A percentile compares a stretch with the other conserved stretches of the same genome.
Evolutionary conservation across 2,329 filamentous ascomycete genomes (phyloP).

Genomic region (Coniochaeta prunicola): DNA sequence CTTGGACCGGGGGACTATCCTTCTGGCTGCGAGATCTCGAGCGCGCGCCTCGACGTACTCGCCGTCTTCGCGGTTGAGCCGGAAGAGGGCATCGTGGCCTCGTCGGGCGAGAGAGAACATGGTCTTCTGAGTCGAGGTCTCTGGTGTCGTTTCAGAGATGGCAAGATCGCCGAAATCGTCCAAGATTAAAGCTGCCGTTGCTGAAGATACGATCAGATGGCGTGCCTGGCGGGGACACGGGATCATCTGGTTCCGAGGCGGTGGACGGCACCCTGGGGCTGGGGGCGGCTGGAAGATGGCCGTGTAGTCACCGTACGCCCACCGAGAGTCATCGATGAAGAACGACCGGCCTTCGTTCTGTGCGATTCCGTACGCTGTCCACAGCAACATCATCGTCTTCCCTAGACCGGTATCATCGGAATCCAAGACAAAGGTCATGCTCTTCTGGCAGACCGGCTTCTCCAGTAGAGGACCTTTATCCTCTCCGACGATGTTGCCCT

Average conservation of each 20-base stretch:
- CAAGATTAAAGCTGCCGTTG: slow-evolving; percentile 59
- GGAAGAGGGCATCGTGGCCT: slow-evolving; percentile 70
- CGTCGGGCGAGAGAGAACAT: slow-evolving; percentile 61
- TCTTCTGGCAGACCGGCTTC: slow-evolving; percentile 56
- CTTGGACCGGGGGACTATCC: slow-evolving; percentile 22
- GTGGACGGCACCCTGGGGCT: slow-evolving; percentile 57
- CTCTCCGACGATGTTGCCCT: slow-evolving; percentile 37
- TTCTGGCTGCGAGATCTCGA: slow-evolving; percentile 42
- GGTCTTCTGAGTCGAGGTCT: slow-evolving; percentile 44
- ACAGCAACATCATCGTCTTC: slow-evolving; percentile 68
- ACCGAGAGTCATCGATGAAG: slow-evolving; percentile 78
- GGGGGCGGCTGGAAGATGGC: slow-evolving; percentile 66
- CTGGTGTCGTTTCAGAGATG: slow-evolving; percentile 38
- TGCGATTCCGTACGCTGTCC: slow-evolving; percentile 77
- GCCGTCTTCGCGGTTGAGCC: slow-evolving; percentile 57
- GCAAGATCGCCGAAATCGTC: slow-evolving; percentile 47
- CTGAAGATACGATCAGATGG: slow-evolving; percentile 67
- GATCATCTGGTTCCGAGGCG: slow-evolving; percentile 67
- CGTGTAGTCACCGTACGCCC: slow-evolving; percentile 72
- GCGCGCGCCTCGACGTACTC: slow-evolving; percentile 56
- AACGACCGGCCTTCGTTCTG: slow-evolving; percentile 67
- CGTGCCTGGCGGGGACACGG: slow-evolving; percentile 71
- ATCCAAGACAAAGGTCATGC: slow-evolving; percentile 73
- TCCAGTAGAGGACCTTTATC: slow-evolving; percentile 32
- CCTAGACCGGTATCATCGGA: slow-evolving; percentile 69